Base-by-base conservation (phyloP, 2,329 filamentous ascomycete species). In the Pseudogymnoascus sp. region DNA sequence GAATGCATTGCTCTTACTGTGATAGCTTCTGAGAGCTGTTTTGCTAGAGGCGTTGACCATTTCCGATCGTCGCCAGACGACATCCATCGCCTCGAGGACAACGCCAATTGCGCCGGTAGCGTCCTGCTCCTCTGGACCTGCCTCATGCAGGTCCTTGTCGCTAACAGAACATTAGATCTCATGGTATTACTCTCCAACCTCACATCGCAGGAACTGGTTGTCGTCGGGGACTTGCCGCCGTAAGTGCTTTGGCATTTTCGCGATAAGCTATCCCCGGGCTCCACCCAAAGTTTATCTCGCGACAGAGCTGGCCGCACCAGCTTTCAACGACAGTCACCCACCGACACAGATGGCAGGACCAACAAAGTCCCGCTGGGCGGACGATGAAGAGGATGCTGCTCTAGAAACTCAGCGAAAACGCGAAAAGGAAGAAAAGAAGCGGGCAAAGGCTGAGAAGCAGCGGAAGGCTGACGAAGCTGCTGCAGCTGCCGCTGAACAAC, bases 31-130 rank as follows among this genome's bases (percentile, higher is more conserved):
- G 88, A 89, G 61, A 98, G 83, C 69, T 90, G 89, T 75, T 95
- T 93, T 6, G 93, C 93, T 66, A 99, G 78, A 13, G 93, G 93
- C 2, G 93, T 99, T 2, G 93, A 96, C 92, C 93, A 97, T 79
- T 90, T 66, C 64, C 70, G 69, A 45, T 67, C 64, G 43, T 71
- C 68, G 8, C 71, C 68, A 2, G 71, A 72, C 13, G 72, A 72
- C 69, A 41, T 41, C 60, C 60, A 61, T 41, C 71, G 71, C 62
- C 73, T 71, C 65, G 68, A 54, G 28, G 62, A 66, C 62, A 67
- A 60, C 60, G 66, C 48, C 61, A 63, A 63, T 39, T 61, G 60
- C 19, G 60, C 25, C 19, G 21, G 34, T 43, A 23, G 28, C 66
- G 63, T 67, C 62, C 61, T 70, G 45, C 65, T 66, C n/a, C 64